A percentile compares a stretch with the other conserved stretches of the same genome.
These are phyloP conservation scores for Gnaphalium uliginosum DNA, from an alignment of 129 eudicot species.

Conservation along the genomic window DNA sequence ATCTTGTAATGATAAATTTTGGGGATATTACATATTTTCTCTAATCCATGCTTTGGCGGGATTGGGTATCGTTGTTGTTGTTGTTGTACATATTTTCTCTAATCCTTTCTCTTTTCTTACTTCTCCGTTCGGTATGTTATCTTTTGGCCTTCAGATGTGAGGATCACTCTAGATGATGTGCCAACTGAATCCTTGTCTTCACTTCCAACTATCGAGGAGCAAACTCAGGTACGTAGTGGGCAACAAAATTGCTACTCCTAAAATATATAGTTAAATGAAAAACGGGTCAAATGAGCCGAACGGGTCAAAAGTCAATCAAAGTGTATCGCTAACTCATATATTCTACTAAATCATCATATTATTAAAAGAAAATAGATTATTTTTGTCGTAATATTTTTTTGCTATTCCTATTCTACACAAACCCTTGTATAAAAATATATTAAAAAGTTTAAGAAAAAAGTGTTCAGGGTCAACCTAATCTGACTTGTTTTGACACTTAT, in stretches of 20 bases:
- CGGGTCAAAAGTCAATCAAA: neutral
- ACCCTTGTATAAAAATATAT: no score
- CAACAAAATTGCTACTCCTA: slow-evolving; percentile 1
- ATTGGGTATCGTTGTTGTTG: no score
- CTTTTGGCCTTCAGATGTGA: slow-evolving; percentile 37
- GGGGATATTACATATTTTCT: neutral
- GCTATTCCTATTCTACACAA: neutral
- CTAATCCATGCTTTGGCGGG: no score
- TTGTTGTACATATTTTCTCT: neutral
- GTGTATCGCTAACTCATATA: neutral
- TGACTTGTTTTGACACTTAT: neutral
- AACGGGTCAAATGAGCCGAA: neutral
- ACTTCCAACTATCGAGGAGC: slow-evolving; percentile 42
- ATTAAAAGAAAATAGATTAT: neutral
- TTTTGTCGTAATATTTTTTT: neutral
- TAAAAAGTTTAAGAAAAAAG: no score
- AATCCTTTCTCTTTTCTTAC: slow-evolving; percentile 1
- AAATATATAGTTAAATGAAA: neutral
- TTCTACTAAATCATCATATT: neutral
- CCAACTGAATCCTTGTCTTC: slow-evolving; percentile 32
- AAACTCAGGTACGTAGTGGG: slow-evolving; percentile 46
- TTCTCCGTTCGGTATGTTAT: neutral
- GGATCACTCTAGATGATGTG: slow-evolving; percentile 33
- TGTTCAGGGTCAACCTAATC: neutral
- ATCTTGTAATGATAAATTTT: no score